Conservation (phyloP, 1,284 basidiomycete genomes). For the Cryptococcus hybrid region DNA sequence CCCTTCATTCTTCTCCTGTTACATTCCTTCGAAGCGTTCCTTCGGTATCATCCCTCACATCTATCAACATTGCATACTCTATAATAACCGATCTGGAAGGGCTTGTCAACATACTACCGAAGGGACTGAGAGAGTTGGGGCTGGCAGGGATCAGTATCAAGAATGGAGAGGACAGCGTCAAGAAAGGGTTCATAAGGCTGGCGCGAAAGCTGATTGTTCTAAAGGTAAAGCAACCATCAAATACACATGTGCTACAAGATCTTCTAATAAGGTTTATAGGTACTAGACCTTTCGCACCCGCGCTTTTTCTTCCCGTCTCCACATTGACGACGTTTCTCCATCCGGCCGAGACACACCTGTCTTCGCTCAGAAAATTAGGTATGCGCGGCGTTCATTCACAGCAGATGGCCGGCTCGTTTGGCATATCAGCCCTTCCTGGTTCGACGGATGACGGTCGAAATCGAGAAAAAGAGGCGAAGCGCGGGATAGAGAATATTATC, state of each 20-base stretch:
- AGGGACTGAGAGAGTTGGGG: constrained; percentile 24
- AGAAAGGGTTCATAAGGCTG: constrained; percentile 16
- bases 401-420: background rate
- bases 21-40: constrained; percentile 23
- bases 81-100: constrained; percentile 24
- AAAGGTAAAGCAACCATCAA: constrained; percentile 12
- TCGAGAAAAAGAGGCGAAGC: background rate
- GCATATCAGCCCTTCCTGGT: background rate
- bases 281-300: constrained; percentile 31
- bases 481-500: background rate
- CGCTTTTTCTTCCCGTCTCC: constrained; percentile 8
- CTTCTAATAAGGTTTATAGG: constrained; percentile 10
- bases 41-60: constrained; percentile 20
- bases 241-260: background rate
- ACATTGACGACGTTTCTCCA: constrained; percentile 15
- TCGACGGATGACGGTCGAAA: background rate
- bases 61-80: constrained; percentile 34
- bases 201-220: constrained; percentile 34
- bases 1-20: constrained; percentile 25
- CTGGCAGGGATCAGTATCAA: constrained; percentile 21
- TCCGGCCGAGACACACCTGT: constrained; percentile 15
- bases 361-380: constrained; percentile 23
- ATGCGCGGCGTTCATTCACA: constrained; percentile 11
- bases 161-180: constrained; percentile 5
- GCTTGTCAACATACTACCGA: constrained; percentile 24